These are phyloP conservation scores for Yamadazyma scolyti DNA, from an alignment of 805 yeast species.

Conservation along the genomic window DNA sequence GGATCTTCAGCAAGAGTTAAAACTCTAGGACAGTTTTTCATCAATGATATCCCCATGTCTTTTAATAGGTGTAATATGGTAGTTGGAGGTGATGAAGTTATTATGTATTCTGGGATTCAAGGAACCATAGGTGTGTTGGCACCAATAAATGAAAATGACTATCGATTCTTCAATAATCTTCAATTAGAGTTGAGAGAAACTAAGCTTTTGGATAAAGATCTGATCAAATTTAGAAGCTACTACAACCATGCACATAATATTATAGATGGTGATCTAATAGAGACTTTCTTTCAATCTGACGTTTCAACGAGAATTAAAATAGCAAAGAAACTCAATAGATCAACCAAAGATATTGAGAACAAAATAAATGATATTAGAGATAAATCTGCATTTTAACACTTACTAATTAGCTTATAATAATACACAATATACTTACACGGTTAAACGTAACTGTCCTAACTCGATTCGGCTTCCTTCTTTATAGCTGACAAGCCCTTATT, in stretches of 20 bases:
- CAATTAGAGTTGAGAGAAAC: constrained; percentile 15
- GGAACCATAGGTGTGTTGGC: constrained; percentile 76
- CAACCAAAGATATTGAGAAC: constrained; percentile 47
- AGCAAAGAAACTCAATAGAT: constrained; percentile 41
- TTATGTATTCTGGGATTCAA: constrained; percentile 72
- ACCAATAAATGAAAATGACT: constrained; percentile 55
- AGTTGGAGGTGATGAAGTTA: constrained; percentile 58
- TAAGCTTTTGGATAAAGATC: constrained; percentile 61
- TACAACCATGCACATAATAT: constrained; percentile 75
- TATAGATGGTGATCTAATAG: constrained; percentile 87
- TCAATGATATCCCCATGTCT: constrained; percentile 69
- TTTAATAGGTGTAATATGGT: constrained; percentile 53
- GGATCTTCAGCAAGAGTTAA: constrained; percentile 54
- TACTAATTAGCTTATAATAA: constrained; percentile 1
- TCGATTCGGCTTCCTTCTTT: constrained; percentile 6
- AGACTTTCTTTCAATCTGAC: constrained; percentile 41
- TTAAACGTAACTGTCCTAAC: not conserved
- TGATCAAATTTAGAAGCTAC: constrained; percentile 65
- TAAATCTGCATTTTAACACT: constrained; percentile 30
- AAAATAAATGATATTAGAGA: constrained; percentile 51
- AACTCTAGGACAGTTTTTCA: constrained; percentile 52
- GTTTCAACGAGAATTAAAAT: constrained; percentile 32
- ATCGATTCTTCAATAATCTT: constrained; percentile 21
- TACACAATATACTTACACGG: constrained; percentile 5
- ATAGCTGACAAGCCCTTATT: constrained; percentile 7